phyloP scores from a whole-genome alignment of 2,329 filamentous ascomycete genomes.

The Cercospora zeina region DNA sequence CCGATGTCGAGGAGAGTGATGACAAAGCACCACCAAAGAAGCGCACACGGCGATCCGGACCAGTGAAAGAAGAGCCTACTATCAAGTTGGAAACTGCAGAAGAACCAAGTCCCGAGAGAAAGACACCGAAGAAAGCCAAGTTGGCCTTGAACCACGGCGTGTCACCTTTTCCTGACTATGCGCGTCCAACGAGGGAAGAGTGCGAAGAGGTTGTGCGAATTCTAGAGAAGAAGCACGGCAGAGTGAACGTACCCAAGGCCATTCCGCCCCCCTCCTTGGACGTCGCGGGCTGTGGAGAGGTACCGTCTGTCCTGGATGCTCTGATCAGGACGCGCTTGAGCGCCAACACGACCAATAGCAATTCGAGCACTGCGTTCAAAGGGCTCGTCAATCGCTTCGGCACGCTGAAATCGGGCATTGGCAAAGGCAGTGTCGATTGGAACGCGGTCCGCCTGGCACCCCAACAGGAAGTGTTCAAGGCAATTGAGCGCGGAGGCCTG shows the following conservation, averaged over 20 bases:
- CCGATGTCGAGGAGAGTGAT: conserved; percentile 31
- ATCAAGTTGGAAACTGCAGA: conserved; percentile 15
- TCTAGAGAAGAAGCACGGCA: conserved; percentile 65
- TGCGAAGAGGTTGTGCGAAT: conserved; percentile 69
- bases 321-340: conserved; percentile 63
- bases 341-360: conserved; percentile 60
- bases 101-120: conserved; percentile 37
- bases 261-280: conserved; percentile 70
- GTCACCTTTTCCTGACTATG: conserved; percentile 68
- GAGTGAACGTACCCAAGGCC: conserved; percentile 62
- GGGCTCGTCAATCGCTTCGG: conserved; percentile 67
- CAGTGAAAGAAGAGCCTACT: conserved; percentile 15
- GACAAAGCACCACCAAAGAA: conserved; percentile 34
- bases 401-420: conserved; percentile 60
- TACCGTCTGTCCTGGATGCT: conserved; percentile 65
- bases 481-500: conserved; percentile 70
- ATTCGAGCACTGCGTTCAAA: conserved; percentile 66
- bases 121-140: conserved; percentile 44
- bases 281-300: conserved; percentile 69
- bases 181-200: conserved; percentile 64
- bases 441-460: conserved; percentile 64
- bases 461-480: conserved; percentile 62
- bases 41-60: conserved; percentile 29
- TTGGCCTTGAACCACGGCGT: conserved; percentile 51
- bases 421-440: conserved; percentile 74